Base-by-base conservation (phyloP, 208 protist species). In the Acanthamoeba triangularis region DNA sequence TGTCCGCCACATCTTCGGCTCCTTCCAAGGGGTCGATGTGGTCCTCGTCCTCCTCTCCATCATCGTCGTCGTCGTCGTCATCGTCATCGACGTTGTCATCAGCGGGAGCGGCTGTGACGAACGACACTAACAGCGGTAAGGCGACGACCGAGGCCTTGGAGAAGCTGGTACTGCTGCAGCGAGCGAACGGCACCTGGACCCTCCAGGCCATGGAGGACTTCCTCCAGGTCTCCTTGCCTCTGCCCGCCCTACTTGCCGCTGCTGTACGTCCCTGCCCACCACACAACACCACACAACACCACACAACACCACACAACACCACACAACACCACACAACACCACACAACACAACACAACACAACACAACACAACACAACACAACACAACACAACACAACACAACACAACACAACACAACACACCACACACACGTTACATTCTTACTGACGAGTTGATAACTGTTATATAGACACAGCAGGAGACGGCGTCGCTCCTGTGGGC, bases 151-250 rank as follows among this genome's bases (percentile, higher is more conserved):
- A 16, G 47, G 47, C 59, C 25, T 65, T 76, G 30, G 67, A 76
- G 14, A 30, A 35, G 67, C 67, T 76, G 67, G 67, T 76, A 30
- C 20, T 76, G 67, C n/a, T 76, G 33, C 67, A 76, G 30, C 25
- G 33, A 16, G 67, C 67, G 14, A n/a, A 76, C 67, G 67, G 67
- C 25, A 76, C 30, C 67, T 76, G 67, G 67, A 37, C 25, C 33
- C 67, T 76, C 13, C 11, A 20, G 67, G 67, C 67, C 67, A 41
- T 76, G 67, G 67, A 76, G 33, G 67, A n/a, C 67, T 76, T 76
- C 67, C 30, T 37, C 67, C 16, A 37, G 25, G 10, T 30, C 33
- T 76, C 67, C 33, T 37, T 76, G 33, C 67, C 67, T 76, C 67
- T 76, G 67, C 67, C 67, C 30, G 67, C 67, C 67, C 30, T 37